phyloP scores from a whole-genome alignment of 495 filamentous ascomycete species.

The Penicillium coffeae region DNA sequence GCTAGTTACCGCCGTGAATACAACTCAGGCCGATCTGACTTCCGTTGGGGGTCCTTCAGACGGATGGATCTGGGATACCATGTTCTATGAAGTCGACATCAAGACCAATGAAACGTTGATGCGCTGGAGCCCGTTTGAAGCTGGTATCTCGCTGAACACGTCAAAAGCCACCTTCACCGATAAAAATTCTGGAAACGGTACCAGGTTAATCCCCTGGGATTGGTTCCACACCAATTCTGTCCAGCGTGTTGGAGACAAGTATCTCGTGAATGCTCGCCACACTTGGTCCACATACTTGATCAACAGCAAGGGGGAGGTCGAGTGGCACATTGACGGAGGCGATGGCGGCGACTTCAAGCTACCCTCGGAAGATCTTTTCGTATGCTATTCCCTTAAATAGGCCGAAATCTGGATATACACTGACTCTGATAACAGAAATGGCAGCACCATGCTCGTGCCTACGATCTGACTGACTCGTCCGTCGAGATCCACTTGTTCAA shows the following conservation, averaged over 20 bases:
- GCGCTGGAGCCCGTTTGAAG: conserved; percentile 28
- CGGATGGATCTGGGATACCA: conserved; percentile 49
- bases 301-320: conserved; percentile 17
- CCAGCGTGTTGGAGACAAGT: conserved; percentile 22
- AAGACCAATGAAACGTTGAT: conserved; percentile 37
- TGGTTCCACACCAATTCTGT: conserved; percentile 41
- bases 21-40: conserved; percentile 40
- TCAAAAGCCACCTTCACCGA: not conserved
- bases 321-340: conserved; percentile 29
- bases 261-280: conserved; percentile 31
- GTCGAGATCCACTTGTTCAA: conserved; percentile 23
- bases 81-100: conserved; percentile 46
- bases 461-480: conserved; percentile 15
- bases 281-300: conserved; percentile 25
- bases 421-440: conserved; percentile 2
- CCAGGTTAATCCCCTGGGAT: conserved; percentile 23
- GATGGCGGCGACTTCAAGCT: conserved; percentile 33
- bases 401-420: not conserved
- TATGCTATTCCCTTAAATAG: not conserved
- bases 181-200: not conserved
- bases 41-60: conserved; percentile 37
- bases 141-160: conserved; percentile 1
- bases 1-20: conserved; percentile 50
- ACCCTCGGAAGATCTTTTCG: conserved; percentile 8
- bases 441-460: conserved; percentile 27